phyloP scores from a whole-genome alignment of 805 yeast genomes.

The Metschnikowia vanudenii region DNA sequence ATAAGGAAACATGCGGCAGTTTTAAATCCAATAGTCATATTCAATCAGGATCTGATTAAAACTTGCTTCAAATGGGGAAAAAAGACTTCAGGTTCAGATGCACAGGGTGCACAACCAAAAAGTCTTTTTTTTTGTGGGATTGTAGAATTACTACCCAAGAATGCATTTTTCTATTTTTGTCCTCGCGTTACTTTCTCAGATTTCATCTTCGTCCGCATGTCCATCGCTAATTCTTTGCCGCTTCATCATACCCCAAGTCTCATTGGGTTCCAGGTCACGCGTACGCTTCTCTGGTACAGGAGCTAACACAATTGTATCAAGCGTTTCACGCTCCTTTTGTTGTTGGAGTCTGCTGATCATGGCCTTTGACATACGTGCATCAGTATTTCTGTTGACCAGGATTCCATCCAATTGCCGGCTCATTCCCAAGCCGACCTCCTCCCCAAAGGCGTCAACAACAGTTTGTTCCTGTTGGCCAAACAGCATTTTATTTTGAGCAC shows the following conservation, averaged over 20 bases:
- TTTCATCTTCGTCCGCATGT: not conserved
- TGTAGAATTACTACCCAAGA: too few species aligned
- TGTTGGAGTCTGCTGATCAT: conserved; percentile 50
- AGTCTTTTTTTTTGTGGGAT: too few species aligned
- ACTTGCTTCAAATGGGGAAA: too few species aligned
- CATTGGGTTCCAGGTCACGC: conserved; percentile 1
- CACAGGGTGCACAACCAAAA: too few species aligned
- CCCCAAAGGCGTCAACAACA: conserved; percentile 64
- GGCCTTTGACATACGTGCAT: conserved; percentile 59
- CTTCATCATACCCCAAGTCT: conserved; percentile 7
- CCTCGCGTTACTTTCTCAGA: too few species aligned
- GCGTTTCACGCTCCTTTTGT: conserved; percentile 15
- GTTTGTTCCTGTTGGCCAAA: conserved; percentile 76
- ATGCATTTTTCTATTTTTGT: too few species aligned
- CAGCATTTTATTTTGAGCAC: conserved; percentile 79
- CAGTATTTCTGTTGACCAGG: conserved; percentile 45
- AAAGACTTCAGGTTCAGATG: too few species aligned
- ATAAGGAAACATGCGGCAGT: too few species aligned
- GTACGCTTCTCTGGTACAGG: conserved; percentile 7
- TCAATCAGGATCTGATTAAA: too few species aligned
- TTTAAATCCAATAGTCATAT: too few species aligned
- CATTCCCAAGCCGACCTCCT: conserved; percentile 84
- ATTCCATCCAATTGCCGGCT: conserved; percentile 36
- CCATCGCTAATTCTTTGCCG: not conserved
- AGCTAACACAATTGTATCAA: conserved; percentile 16